Evolutionary conservation across 192 early-diverging fungal species (phyloP), one percentile per base, ranked within the genome.

Genomic region (Coemansia reversa): DNA sequence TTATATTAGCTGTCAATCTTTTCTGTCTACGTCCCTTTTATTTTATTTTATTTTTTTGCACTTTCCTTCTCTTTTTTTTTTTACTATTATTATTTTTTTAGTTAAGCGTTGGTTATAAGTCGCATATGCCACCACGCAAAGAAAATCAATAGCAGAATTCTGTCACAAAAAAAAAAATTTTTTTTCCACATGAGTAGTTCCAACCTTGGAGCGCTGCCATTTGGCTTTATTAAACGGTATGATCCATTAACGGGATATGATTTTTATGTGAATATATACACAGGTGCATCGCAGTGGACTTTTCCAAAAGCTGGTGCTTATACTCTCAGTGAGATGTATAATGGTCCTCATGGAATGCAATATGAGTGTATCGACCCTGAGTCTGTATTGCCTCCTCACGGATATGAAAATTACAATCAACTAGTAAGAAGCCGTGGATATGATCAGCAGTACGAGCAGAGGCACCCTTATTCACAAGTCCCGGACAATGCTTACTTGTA

Each of bases 271-370:
- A 61, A 61, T 48, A 27, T 50, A 22, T 30, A 51, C 39, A 61
- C 60, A 7, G 60, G 60, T 5, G 48, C 28, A 9, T 61, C 60
- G 28, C 60, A 61, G 18, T 61, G 60, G 60, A 61, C 60, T 3
- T 12, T 61, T 18, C 60, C 60, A 18, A 45, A 28, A 23, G 25
- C 30, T 50, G 51, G 60, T 30, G 60, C 60, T 7, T 61, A 61
- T 42, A 50, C 48, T 16, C 23, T 30, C 19, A 61, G 60, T 22
- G 27, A 32, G 8, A 27, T 61, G 20, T 30, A 61, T 19, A 47
- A 25, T 12, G 49, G 49, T 3, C 22, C 55, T 20, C 7, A 24
- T 48, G 59, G 59, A 18, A 24, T 60, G 47, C 20, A 48, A 23
- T 29, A 57, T 20, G 55, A 33, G 2, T 22, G 29, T 19, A 11